phyloP scores from a whole-genome alignment of 1,284 basidiomycete genomes.

The Schizopora paradoxa region DNA sequence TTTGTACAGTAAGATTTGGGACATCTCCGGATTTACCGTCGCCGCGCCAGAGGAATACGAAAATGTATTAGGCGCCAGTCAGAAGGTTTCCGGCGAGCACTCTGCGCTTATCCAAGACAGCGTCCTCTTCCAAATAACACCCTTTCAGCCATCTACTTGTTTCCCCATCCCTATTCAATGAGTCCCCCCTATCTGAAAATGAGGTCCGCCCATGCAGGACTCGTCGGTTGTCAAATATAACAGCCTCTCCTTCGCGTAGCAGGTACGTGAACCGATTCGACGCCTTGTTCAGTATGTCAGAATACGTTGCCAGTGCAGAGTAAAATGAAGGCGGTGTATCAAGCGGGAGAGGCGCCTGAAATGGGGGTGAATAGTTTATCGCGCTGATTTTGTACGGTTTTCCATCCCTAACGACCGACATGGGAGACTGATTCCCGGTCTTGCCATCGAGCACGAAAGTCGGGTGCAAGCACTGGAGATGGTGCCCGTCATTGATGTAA shows the following conservation, averaged over 20 bases:
- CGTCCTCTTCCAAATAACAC: slow-evolving; percentile 81
- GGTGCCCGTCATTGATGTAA: slow-evolving; percentile 88
- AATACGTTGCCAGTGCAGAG: slow-evolving; percentile 61
- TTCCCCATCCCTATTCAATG: slow-evolving; percentile 36
- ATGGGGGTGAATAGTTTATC: slow-evolving; percentile 94
- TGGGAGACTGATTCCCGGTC: too few relatives aligned
- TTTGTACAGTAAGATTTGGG: too few relatives aligned
- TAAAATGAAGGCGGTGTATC: slow-evolving; percentile 56
- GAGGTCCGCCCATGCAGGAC: slow-evolving; percentile 85
- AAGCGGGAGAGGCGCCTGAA: slow-evolving; percentile 75
- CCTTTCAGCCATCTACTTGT: slow-evolving; percentile 80
- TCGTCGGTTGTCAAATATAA: slow-evolving; percentile 91
- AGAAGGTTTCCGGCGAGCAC: too few relatives aligned
- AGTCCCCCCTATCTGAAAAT: slow-evolving; percentile 42
- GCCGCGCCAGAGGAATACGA: too few relatives aligned
- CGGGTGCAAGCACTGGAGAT: slow-evolving; percentile 74
- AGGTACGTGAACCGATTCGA: slow-evolving; percentile 59
- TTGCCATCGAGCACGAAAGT: slow-evolving; percentile 65
- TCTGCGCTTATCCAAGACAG: slow-evolving; percentile 57
- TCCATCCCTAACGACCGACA: neutral
- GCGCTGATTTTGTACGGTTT: slow-evolving; percentile 39
- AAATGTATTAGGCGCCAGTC: too few relatives aligned
- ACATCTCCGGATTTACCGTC: too few relatives aligned
- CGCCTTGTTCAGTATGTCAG: slow-evolving; percentile 52
- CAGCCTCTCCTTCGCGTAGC: slow-evolving; percentile 80